Evolutionary conservation across 2,329 filamentous ascomycete genomes (phyloP), one percentile per base, ranked within the genome.

Genomic region (Venturia nashicola): DNA sequence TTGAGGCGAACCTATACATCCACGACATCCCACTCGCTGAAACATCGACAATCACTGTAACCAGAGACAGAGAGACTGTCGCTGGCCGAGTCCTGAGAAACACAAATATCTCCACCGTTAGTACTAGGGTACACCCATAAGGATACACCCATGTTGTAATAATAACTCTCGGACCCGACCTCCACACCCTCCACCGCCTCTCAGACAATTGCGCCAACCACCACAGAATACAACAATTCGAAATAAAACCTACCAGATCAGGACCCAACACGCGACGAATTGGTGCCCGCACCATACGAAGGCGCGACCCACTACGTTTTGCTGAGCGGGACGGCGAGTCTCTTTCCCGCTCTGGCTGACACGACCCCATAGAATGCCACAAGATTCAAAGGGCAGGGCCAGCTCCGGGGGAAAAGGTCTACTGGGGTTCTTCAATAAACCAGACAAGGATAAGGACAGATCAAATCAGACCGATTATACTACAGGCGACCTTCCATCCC

Each of bases 341-440:
- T 34, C 32, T 79, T 36, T 57, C 51, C 51, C 51, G 51, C 27
- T 78, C 80, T 68, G 72, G 74, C 84, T 85, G 84, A 80, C 72
- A 20, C 27, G 18, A n/a, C 4, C 51, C 27, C 18, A 36, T 27
- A 57, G 51, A 57, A 86, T 71, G 81, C 42, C 61, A 83, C 73
- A 34, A 36, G 81, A 88, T 79, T 87, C 90, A 79, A 91, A 92
- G 79, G 82, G 87, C 71, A 86, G 89, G 76, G 89, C 93, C 80
- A 91, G 89, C 68, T 91, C 90, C 72, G 87, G 86, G 73, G 83
- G 85, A 73, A 88, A 87, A 74, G 90, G 88, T 67, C 39, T 57
- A 18, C 76, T 90, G 86, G 76, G 81, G 82, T 70, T 57, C 32
- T 57, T 57, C 51, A 57, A 51, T 27, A 51, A 57, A 36, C 20